Conservation (phyloP, 352 stramenopile species). For the Pythium biforme region DNA sequence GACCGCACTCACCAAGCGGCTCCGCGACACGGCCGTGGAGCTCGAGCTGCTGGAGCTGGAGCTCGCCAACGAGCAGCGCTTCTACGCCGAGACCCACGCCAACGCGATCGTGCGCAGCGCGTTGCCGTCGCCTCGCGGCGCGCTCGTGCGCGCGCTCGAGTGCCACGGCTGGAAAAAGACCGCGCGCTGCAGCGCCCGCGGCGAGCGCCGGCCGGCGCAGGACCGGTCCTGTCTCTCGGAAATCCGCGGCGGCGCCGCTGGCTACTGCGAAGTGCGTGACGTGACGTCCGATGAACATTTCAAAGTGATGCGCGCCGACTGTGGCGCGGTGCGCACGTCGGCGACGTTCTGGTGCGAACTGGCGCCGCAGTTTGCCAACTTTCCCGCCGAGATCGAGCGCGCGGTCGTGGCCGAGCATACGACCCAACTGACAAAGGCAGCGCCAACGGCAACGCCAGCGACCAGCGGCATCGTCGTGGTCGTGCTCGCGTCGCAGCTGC, state of each 20-base stretch:
- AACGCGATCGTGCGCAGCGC: slow-evolving; percentile 1
- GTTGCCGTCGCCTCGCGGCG: slow-evolving; percentile 15
- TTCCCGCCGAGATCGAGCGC: slow-evolving; percentile 17
- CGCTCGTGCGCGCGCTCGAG: neutral
- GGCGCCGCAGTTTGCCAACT: slow-evolving; percentile 24
- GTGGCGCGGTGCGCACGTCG: neutral
- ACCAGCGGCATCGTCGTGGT: slow-evolving; percentile 24
- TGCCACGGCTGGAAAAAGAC: slow-evolving; percentile 25
- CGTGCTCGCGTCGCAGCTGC: slow-evolving; percentile 1
- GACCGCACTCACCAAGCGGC: neutral
- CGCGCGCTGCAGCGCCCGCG: slow-evolving; percentile 7
- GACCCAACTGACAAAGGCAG: neutral
- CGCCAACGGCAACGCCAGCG: too few relatives aligned
- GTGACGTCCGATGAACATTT: slow-evolving; percentile 9
- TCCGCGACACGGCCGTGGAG: neutral
- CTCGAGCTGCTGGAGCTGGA: neutral
- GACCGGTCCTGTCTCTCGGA: slow-evolving; percentile 16
- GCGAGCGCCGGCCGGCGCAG: slow-evolving; percentile 4
- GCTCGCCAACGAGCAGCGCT: slow-evolving; percentile 8
- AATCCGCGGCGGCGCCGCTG: slow-evolving; percentile 9
- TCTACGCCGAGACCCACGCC: slow-evolving; percentile 4
- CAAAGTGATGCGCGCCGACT: slow-evolving; percentile 17
- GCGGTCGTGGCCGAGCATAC: slow-evolving; percentile 1
- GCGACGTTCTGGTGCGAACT: slow-evolving; percentile 16
- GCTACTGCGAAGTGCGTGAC: slow-evolving; percentile 26